phyloP scores from a whole-genome alignment of 352 stramenopile genomes.

The Phytophthora pinifolia region DNA sequence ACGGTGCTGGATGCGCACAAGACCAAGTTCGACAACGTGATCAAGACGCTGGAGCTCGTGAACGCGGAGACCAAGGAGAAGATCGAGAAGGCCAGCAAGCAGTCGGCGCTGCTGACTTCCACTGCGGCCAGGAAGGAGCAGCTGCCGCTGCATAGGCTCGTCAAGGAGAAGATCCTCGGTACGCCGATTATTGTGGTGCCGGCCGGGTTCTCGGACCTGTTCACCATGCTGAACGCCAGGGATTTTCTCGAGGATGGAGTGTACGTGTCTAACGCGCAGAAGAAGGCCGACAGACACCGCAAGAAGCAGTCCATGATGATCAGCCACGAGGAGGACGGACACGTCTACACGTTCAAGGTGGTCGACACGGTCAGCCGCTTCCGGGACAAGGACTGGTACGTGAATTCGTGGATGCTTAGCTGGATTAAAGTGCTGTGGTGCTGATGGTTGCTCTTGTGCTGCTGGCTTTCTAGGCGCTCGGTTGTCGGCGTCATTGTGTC shows the following conservation, averaged over 20 bases:
- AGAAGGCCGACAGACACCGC: constrained; percentile 77
- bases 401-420: neutral
- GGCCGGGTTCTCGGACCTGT: constrained; percentile 81
- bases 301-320: constrained; percentile 87
- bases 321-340: constrained; percentile 77
- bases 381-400: constrained; percentile 86
- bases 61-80: constrained; percentile 88
- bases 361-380: constrained; percentile 88
- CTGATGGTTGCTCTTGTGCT: neutral
- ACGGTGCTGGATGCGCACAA: constrained; percentile 76
- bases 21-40: constrained; percentile 82
- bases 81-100: constrained; percentile 83
- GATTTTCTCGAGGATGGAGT: constrained; percentile 88
- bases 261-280: constrained; percentile 81
- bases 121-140: constrained; percentile 59
- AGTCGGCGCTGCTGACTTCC: constrained; percentile 45
- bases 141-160: constrained; percentile 55
- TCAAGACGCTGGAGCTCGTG: constrained; percentile 78
- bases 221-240: constrained; percentile 89
- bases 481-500: constrained; percentile 90
- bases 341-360: constrained; percentile 86
- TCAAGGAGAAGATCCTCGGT: constrained; percentile 80
- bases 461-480: constrained; percentile 53
- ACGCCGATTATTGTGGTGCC: constrained; percentile 93
- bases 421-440: neutral